Conservation (phyloP, 495 filamentous ascomycete species). For the Talaromyces ruber region DNA sequence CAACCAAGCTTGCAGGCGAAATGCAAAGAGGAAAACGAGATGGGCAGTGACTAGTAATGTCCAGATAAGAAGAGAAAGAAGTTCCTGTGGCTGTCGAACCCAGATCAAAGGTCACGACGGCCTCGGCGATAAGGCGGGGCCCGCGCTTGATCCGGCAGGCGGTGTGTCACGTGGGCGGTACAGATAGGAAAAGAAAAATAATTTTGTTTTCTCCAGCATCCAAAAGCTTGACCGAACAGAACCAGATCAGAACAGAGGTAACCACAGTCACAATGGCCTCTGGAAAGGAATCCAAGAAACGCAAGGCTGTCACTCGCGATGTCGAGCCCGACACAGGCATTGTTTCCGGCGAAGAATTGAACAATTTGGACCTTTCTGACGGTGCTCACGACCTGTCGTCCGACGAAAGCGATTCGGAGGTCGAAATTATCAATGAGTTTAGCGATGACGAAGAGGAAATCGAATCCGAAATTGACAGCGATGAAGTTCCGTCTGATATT, state of each 20-base stretch:
- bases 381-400: slow-evolving; percentile 41
- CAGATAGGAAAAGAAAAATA: slow-evolving; percentile 21
- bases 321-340: slow-evolving; percentile 41
- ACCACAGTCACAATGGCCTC: slow-evolving; percentile 20
- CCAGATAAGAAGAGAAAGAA: not conserved
- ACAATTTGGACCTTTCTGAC: slow-evolving; percentile 51
- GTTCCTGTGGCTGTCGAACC: not conserved
- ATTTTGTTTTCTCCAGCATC: not conserved
- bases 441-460: slow-evolving; percentile 31
- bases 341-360: slow-evolving; percentile 59
- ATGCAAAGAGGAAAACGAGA: not conserved
- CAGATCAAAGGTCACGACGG: not conserved
- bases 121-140: slow-evolving; percentile 3
- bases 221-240: not conserved
- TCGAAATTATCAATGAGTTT: slow-evolving; percentile 38
- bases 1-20: not conserved
- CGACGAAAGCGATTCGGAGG: slow-evolving; percentile 37
- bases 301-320: slow-evolving; percentile 50
- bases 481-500: slow-evolving; percentile 42
- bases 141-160: slow-evolving; percentile 9
- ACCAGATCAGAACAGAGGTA: slow-evolving; percentile 6
- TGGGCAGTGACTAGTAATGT: not conserved
- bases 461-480: slow-evolving; percentile 39
- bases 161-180: slow-evolving; percentile 41
- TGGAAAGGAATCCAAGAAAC: slow-evolving; percentile 41